phyloP scores from a whole-genome alignment of 2,329 filamentous ascomycete genomes.

The Passalora sequoiae region DNA sequence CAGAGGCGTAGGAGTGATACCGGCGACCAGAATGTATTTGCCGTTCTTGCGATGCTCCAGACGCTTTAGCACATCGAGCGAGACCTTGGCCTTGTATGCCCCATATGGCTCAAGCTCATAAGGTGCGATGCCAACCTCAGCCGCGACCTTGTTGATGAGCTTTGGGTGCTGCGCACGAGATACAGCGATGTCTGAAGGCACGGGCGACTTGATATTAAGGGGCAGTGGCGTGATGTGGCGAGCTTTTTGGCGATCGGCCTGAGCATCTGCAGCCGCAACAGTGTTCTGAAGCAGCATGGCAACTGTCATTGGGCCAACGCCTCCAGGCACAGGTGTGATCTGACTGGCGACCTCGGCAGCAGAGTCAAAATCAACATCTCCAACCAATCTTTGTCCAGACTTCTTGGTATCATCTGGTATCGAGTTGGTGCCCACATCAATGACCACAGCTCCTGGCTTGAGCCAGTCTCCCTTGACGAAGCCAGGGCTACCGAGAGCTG shows the following conservation, averaged over 20 bases:
- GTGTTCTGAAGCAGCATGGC: slow-evolving; percentile 98
- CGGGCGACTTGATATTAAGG: slow-evolving; percentile 69
- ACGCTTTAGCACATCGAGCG: slow-evolving; percentile 73
- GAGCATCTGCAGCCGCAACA: slow-evolving; percentile 73
- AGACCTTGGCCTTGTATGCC: slow-evolving; percentile 92
- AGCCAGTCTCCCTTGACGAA: slow-evolving; percentile 95
- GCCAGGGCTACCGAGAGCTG: slow-evolving; percentile 79
- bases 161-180: slow-evolving; percentile 89
- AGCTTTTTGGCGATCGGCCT: slow-evolving; percentile 77
- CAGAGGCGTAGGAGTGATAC: slow-evolving; percentile 92
- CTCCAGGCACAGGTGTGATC: slow-evolving; percentile 93
- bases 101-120: slow-evolving; percentile 93
- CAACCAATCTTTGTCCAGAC: slow-evolving; percentile 84
- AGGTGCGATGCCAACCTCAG: slow-evolving; percentile 80
- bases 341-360: slow-evolving; percentile 80
- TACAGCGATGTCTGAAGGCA: slow-evolving; percentile 93
- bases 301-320: slow-evolving; percentile 97
- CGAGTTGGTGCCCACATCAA: slow-evolving; percentile 97
- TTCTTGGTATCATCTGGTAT: slow-evolving; percentile 84
- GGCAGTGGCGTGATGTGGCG: slow-evolving; percentile 78
- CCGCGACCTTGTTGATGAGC: slow-evolving; percentile 75
- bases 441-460: slow-evolving; percentile 90
- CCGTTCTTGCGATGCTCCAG: slow-evolving; percentile 83
- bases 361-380: slow-evolving; percentile 87
- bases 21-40: slow-evolving; percentile 85